Conservation (phyloP, 2,329 filamentous ascomycete species). For the Fusarium albidum region DNA sequence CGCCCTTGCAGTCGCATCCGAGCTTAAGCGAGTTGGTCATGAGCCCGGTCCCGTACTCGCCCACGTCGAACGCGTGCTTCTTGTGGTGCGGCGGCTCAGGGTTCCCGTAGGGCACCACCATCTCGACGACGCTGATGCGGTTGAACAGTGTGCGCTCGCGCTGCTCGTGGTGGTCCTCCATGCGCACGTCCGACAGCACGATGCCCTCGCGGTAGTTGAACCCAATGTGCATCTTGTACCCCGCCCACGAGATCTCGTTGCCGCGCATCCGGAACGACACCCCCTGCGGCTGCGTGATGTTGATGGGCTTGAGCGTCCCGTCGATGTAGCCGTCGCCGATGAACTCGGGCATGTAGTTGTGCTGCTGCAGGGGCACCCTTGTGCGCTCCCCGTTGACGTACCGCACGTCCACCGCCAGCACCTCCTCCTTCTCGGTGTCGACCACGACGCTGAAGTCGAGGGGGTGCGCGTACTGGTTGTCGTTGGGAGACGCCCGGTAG, state of each 20-base stretch:
- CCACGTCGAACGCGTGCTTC: constrained; percentile 83
- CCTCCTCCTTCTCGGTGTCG: constrained; percentile 57
- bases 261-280: constrained; percentile 57
- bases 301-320: constrained; percentile 48
- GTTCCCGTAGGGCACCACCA: constrained; percentile 79
- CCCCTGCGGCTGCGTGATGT: constrained; percentile 51
- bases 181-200: constrained; percentile 73
- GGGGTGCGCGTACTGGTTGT: constrained; percentile 69
- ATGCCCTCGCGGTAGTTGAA: constrained; percentile 77
- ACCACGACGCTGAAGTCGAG: constrained; percentile 57
- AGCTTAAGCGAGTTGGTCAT: constrained; percentile 84
- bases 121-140: constrained; percentile 72
- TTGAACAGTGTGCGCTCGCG: constrained; percentile 69
- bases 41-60: constrained; percentile 83
- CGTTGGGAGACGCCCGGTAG: constrained; percentile 76
- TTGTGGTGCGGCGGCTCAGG: constrained; percentile 81
- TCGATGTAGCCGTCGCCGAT: constrained; percentile 46
- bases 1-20: constrained; percentile 87
- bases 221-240: constrained; percentile 75
- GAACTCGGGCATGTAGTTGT: constrained; percentile 50
- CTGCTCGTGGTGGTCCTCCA: constrained; percentile 58
- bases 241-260: constrained; percentile 64
- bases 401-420: constrained; percentile 54
- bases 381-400: constrained; percentile 57
- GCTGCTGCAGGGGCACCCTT: constrained; percentile 49